Base-by-base conservation (phyloP, 192 early-diverging fungal genomes). In the Umbelopsis sp. region DNA sequence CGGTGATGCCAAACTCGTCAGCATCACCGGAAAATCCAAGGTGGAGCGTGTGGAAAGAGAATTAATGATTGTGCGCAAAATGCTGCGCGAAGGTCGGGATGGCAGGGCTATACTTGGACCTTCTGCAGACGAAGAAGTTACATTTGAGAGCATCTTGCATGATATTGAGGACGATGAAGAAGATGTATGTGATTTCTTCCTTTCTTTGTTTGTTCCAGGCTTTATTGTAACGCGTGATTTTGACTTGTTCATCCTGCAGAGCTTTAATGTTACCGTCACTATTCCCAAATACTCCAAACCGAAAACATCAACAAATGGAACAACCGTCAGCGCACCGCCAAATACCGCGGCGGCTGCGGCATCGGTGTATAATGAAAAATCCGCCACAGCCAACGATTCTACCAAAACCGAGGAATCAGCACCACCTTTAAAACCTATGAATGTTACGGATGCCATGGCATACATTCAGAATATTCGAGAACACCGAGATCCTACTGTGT, bases 371-470 rank as follows among this genome's bases (percentile, higher is more conserved):
- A 30, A 22, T 35, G 13, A 61, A 0, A 18, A 61, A 18, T 16
- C 37, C 37, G 37, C 37, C 5, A 25, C 16, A 1, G 13, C 25
- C 25, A 18, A 27, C 4, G 23, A 11, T 30, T 7, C 55, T 16
- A 33, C 30, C 55, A 30, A 61, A 35, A 0, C 55, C 16, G 55
- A 61, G 3, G 55, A 61, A 5, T 46, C 65, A 9, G 27, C 27
- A 13, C 20, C 65, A 46, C 21, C 23, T 13, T 48, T 48, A 22
- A 46, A 66, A 23, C 65, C 37, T 1, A 48, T 66, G 45, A 61
- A 46, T 41, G 49, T 73, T 44, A 75, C 69, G 33, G 74, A 75
- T 46, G 74, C 74, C 23, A 64, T 75, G 45, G 68, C 68, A 20
- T 75, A 75, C 20, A 58, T 75, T 25, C 61, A 75, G 22, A 51